Evolutionary conservation across 1,139 yeast genomes (phyloP).

Genomic region (Arxiozyma bovina): DNA sequence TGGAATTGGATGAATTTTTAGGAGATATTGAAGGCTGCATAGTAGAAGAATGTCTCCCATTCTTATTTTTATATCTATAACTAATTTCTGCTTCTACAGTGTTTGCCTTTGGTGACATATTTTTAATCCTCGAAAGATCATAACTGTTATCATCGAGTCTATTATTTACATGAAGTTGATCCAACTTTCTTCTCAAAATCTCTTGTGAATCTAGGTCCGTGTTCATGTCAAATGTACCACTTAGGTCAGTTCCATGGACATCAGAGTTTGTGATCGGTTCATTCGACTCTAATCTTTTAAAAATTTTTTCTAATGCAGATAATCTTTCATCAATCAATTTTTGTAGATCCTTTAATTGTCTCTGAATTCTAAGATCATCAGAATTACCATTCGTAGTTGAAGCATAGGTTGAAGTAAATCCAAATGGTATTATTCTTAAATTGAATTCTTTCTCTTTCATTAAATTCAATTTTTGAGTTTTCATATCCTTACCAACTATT

Average conservation of each 20-base stretch:
- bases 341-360: conserved; percentile 16
- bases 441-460: conserved; percentile 28
- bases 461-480: conserved; percentile 18
- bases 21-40: not conserved
- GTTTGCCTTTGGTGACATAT: conserved; percentile 9
- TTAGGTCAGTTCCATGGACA: conserved; percentile 17
- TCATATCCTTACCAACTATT: conserved; percentile 25
- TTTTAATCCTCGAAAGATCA: conserved; percentile 10
- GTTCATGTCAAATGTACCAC: conserved; percentile 17
- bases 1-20: not conserved
- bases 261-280: conserved; percentile 18
- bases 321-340: conserved; percentile 19
- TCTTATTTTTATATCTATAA: conserved; percentile 16
- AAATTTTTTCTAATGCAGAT: conserved; percentile 16
- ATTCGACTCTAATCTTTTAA: conserved; percentile 12
- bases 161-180: conserved; percentile 19
- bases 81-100: conserved; percentile 17
- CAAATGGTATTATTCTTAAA: conserved; percentile 34
- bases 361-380: conserved; percentile 4
- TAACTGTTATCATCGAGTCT: conserved; percentile 13
- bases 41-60: conserved; percentile 1
- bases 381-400: not conserved
- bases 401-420: conserved; percentile 14
- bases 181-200: conserved; percentile 17
- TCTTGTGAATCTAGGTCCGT: conserved; percentile 16